phyloP scores from a whole-genome alignment of 352 stramenopile species.

The Phytophthora idaei region DNA sequence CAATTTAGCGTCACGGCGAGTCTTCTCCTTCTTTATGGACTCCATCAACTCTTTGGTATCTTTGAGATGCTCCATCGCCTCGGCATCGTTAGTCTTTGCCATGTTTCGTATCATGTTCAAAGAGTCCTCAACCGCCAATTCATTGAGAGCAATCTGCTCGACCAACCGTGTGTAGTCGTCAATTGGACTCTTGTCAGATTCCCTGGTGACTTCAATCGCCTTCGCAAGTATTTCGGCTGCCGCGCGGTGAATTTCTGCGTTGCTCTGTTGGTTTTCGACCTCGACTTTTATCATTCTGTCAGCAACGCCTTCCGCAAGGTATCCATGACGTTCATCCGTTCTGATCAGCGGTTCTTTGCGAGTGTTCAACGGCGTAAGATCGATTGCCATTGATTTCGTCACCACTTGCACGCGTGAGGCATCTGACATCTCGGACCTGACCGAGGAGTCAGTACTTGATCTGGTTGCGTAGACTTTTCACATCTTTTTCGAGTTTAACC shows the following conservation, averaged over 20 bases:
- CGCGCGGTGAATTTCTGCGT: background rate
- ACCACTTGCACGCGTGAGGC: background rate
- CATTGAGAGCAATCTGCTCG: background rate
- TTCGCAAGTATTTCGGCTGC: background rate
- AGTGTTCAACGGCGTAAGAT: background rate
- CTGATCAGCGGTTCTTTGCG: background rate
- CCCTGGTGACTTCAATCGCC: background rate
- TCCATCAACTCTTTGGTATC: background rate
- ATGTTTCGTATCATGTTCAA: background rate
- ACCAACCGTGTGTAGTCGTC: background rate
- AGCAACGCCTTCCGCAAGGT: background rate
- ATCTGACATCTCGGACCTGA: too few species aligned
- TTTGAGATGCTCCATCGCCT: background rate
- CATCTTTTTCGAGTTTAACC: background rate
- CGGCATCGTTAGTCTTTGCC: background rate
- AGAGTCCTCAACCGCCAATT: background rate
- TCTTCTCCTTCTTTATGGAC: background rate
- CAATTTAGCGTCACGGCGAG: background rate
- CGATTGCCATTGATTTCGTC: background rate
- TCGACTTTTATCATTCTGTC: background rate
- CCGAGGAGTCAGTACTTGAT: background rate
- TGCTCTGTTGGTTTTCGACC: background rate
- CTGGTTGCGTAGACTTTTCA: background rate
- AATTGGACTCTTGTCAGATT: background rate
- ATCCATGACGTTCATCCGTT: background rate